Base-by-base conservation (phyloP, 768 basidiomycete genomes). In the Suillus decipiens region DNA sequence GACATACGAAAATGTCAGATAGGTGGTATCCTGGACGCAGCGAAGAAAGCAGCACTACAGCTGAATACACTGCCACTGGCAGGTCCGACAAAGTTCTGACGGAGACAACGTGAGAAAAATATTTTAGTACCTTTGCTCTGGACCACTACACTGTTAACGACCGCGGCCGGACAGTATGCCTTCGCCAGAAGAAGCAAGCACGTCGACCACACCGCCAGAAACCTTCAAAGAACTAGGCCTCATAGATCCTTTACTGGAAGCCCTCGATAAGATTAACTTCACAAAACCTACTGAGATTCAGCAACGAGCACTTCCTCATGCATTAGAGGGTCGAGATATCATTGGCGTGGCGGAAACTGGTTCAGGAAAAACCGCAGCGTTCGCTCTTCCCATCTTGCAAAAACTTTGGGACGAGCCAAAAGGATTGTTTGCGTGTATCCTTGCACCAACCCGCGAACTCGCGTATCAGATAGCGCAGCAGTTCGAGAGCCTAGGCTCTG, bases 281-380 rank as follows among this genome's bases (percentile, higher is more conserved):
- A 95, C 84, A 65, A 80, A 82, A 48, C 96, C 97, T 0, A 96
- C 96, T 9, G 89, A 92, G 61, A 99, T 99, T 69, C 97, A 99
- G 76, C 78, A 80, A 2, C 87, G 94, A 71, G 83, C 84, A 41
- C 84, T 99, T 55, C 97, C 97, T 0, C 86, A 87, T 78, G 96
- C 96, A 22, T 78, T 99, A 7, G 82, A 92, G 73, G 96, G 95
- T 0, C 87, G 90, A 70, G 97, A 99, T 78, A 93, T 99, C 68
- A 99, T 99, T 63, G 97, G 97, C 22, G 90, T 99, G n/a, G 97
- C 97, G 37, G 89, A 93, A 67, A 99, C 97, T 11, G 97, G 97
- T 36, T 95, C 93, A 14, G 97, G 96, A 68, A 99, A 99, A 81
- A 99, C 97, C 0, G 96, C 95, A 17, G 96, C 97, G 24, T 99